These are phyloP conservation scores for Macrolepiota dolichaula DNA, from an alignment of 768 basidiomycete species.

Conservation along the genomic window DNA sequence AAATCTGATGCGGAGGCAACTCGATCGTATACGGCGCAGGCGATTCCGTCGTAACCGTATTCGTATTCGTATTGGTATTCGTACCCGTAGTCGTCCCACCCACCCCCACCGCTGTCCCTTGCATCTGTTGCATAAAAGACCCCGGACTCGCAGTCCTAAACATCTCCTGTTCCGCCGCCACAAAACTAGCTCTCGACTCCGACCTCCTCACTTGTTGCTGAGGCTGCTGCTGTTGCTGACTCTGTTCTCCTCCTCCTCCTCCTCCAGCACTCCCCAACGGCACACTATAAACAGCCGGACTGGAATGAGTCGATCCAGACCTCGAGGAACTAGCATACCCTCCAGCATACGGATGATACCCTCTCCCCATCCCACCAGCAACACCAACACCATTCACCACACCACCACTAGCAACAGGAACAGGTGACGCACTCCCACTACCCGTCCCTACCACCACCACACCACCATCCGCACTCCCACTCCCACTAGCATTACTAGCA, in stretches of 20 bases:
- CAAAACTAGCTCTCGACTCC: conserved; percentile 28
- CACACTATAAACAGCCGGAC: conserved; percentile 39
- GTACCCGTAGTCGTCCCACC: no score
- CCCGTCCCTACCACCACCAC: no score
- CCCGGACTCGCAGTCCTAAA: conserved; percentile 18
- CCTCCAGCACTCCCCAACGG: conserved; percentile 28
- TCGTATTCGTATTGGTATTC: no score
- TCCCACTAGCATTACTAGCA: conserved; percentile 27
- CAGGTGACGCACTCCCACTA: conserved; percentile 1
- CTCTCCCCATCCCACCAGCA: conserved; percentile 28
- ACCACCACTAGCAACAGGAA: not conserved
- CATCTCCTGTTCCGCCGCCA: conserved; percentile 22
- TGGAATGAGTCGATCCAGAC: conserved; percentile 40
- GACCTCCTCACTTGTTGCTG: conserved; percentile 41
- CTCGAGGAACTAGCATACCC: conserved; percentile 34
- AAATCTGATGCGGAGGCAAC: conserved; percentile 24
- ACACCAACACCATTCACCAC: not conserved
- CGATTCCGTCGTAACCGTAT: conserved; percentile 33
- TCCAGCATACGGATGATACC: conserved; percentile 56
- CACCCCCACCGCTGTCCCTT: no score
- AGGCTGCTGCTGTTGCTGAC: conserved; percentile 27
- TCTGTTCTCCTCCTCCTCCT: no score
- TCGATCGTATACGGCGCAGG: conserved; percentile 35
- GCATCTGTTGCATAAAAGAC: conserved; percentile 16
- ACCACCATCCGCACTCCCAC: not conserved